A percentile compares a stretch with the other conserved stretches of the same genome.
These are phyloP conservation scores for Tuber melanosporum DNA, from an alignment of 495 filamentous ascomycete genomes.

Conservation along the genomic window DNA sequence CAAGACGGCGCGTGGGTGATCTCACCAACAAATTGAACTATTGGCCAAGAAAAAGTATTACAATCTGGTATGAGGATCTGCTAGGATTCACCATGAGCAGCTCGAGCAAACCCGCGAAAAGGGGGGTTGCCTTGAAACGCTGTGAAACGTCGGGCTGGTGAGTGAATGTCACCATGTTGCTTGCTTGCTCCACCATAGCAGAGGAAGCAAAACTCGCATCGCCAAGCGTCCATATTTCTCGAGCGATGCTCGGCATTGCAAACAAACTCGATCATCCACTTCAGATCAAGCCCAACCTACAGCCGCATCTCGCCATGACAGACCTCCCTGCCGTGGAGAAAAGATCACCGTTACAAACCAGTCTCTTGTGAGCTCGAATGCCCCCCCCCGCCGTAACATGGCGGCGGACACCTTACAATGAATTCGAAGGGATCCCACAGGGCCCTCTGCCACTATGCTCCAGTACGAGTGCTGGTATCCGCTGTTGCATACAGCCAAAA, in stretches of 20 bases:
- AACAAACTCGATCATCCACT: neutral
- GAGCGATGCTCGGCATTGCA: neutral
- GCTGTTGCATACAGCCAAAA: too few relatives aligned
- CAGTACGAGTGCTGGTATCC: neutral
- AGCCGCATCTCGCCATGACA: neutral
- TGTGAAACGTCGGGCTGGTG: neutral
- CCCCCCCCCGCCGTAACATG: neutral
- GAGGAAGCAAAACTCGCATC: neutral
- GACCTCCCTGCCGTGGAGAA: neutral
- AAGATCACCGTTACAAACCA: neutral
- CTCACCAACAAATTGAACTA: neutral
- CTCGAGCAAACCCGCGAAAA: neutral
- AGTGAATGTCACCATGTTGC: neutral
- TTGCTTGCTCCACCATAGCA: neutral
- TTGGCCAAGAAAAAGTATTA: neutral
- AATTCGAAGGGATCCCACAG: neutral
- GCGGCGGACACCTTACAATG: neutral
- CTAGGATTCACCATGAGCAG: neutral
- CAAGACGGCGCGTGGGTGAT: neutral
- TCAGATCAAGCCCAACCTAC: neutral
- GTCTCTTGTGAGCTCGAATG: neutral
- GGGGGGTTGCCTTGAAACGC: slow-evolving; percentile 1
- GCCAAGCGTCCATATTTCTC: neutral
- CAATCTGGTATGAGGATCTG: neutral
- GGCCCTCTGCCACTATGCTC: neutral